phyloP scores from a whole-genome alignment of 1,139 yeast species.

The Candida gigantensis region DNA sequence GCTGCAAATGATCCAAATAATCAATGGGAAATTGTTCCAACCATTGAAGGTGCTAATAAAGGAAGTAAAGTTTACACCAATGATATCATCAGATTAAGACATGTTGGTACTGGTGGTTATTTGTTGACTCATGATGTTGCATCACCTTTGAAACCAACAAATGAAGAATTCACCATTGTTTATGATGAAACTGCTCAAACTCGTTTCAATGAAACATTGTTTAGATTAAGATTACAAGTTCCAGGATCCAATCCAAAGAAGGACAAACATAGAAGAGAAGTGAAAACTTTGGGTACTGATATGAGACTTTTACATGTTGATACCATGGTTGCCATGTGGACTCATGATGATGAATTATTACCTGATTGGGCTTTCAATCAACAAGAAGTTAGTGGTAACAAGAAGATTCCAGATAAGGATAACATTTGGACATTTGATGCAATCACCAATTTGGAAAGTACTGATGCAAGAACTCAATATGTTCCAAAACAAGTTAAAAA shows the following conservation, averaged over 20 bases:
- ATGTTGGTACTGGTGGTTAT: slow-evolving; percentile 75
- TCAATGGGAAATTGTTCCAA: slow-evolving; percentile 87
- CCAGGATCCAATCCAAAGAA: slow-evolving; percentile 39
- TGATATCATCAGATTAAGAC: slow-evolving; percentile 77
- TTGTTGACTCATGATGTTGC: slow-evolving; percentile 95
- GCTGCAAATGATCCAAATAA: slow-evolving; percentile 67
- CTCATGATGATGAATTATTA: slow-evolving; percentile 74
- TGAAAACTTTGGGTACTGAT: slow-evolving; percentile 70
- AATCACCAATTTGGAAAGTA: slow-evolving; percentile 57
- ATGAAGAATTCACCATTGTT: slow-evolving; percentile 86
- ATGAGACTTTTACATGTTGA: slow-evolving; percentile 78
- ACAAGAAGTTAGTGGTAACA: slow-evolving; percentile 94
- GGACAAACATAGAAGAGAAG: slow-evolving; percentile 41
- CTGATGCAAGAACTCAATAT: slow-evolving; percentile 61
- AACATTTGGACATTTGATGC: slow-evolving; percentile 78
- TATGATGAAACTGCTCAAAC: slow-evolving; percentile 53
- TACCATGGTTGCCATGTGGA: slow-evolving; percentile 94
- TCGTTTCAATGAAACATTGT: slow-evolving; percentile 69
- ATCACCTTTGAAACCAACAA: slow-evolving; percentile 87
- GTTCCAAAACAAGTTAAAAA: slow-evolving; percentile 57
- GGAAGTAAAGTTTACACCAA: slow-evolving; percentile 44
- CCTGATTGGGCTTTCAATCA: slow-evolving; percentile 96
- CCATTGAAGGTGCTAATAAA: slow-evolving; percentile 34
- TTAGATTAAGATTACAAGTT: slow-evolving; percentile 61
- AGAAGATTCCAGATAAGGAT: slow-evolving; percentile 64